phyloP scores from a whole-genome alignment of 2,329 filamentous ascomycete species.

The Alternaria sp. region DNA sequence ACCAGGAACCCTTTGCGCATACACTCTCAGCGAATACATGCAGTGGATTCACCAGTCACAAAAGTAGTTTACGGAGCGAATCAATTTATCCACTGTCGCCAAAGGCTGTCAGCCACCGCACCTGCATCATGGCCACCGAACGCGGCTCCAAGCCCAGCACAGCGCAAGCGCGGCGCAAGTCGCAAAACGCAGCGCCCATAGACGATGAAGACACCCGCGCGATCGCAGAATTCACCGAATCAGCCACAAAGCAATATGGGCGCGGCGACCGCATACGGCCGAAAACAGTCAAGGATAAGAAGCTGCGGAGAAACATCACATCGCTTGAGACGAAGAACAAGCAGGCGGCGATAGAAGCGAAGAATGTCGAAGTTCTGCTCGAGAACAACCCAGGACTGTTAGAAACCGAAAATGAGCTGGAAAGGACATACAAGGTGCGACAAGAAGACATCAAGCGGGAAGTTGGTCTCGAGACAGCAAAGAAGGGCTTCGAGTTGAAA shows the following conservation, averaged over 20 bases:
- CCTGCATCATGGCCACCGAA: conserved; percentile 31
- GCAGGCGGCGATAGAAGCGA: conserved; percentile 80
- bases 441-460: conserved; percentile 82
- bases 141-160: conserved; percentile 21
- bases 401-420: conserved; percentile 85
- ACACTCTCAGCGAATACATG: not conserved
- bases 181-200: conserved; percentile 26
- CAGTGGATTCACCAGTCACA: not conserved
- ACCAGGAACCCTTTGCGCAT: not conserved
- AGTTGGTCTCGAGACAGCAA: conserved; percentile 82
- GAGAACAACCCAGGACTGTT: conserved; percentile 87
- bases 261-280: conserved; percentile 78
- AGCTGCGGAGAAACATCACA: conserved; percentile 80
- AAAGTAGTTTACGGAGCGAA: not conserved
- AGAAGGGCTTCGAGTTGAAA: conserved; percentile 91
- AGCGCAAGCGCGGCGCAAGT: conserved; percentile 28
- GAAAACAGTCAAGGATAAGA: conserved; percentile 83
- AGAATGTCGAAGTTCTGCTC: conserved; percentile 92
- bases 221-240: conserved; percentile 41
- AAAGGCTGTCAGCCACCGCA: too few relatives aligned
- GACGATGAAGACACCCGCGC: conserved; percentile 40
- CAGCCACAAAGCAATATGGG: conserved; percentile 79
- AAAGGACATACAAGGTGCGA: conserved; percentile 89
- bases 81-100: rapidly evolving
- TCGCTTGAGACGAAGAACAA: conserved; percentile 82